Evolutionary conservation across 148 eudicot genomes (phyloP), one percentile per base, ranked within the genome.

Genomic region (Persicaria tinctoria): DNA sequence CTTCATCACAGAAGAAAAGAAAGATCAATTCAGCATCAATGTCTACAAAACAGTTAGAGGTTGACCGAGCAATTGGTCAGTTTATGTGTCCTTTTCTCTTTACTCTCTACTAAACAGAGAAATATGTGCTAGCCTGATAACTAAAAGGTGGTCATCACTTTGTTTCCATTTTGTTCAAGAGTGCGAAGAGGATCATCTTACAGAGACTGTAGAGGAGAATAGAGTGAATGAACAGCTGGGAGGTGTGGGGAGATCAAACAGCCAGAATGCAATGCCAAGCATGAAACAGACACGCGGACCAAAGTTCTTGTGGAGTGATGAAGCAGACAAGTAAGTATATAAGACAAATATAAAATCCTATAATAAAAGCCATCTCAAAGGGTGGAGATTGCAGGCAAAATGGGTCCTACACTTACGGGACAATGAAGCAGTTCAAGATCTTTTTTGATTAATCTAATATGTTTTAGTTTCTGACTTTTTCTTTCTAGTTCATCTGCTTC

Each of bases 301-400:
- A 75, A 87, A 80, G 87, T 90, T 87, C 76, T 75, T 75, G 17
- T 95, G 98, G 98, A 87, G 91, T 66, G 98, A 90, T 79, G 81
- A 80, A 55, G 84, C 93, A 73, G 98, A 95, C 76, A 92, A 97
- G 98, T 95, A 85, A 83, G 74, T 74, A 74, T 6, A 48, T 6
- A 48, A 14, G 1, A 18, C 46, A 66, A 12, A 44, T 18, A 44
- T 66, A 66, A 47, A 41, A 66, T 38, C 70, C 47, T 0, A 32
- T 11, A 32, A 38, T 32, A 45, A 63, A 63, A 63, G 45, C 46
- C 69, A 23, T 32, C 45, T 63, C n/a, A 63, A 63, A 63, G 12
- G 45, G 69, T 8, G 46, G 17, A 63, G 46, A 27, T 63, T 1
- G 38, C 8, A 38, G 66, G 41, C 41, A 17, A 60, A 60, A 55